phyloP scores from a whole-genome alignment of 805 yeast species.

The Nakazawaea wyomingensis region DNA sequence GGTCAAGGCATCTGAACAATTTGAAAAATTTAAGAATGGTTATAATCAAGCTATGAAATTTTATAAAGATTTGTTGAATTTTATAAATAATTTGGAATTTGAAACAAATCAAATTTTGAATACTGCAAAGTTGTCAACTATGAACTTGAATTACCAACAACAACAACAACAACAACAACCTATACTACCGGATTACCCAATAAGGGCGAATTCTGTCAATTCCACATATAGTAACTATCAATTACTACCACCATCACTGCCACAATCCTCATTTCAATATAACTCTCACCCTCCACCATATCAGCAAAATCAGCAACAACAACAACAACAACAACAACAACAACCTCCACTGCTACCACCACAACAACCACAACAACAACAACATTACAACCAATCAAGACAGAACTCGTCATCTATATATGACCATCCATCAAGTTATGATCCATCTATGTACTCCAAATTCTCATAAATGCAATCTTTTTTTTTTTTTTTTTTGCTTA shows the following conservation, averaged over 20 bases:
- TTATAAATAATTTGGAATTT: constrained; percentile 26
- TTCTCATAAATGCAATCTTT: constrained; percentile 13
- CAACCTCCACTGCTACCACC: constrained; percentile 16
- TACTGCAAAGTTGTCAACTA: constrained; percentile 5
- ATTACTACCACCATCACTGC: constrained; percentile 16
- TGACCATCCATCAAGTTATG: constrained; percentile 45
- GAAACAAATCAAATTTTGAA: constrained; percentile 24
- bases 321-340: not conserved
- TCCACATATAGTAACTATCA: constrained; percentile 20
- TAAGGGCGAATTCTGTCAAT: too few species aligned
- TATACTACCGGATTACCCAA: constrained; percentile 13
- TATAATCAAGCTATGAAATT: constrained; percentile 56
- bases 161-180: constrained; percentile 15
- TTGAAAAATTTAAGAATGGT: constrained; percentile 57
- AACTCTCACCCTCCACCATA: constrained; percentile 7
- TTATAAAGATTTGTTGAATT: constrained; percentile 46
- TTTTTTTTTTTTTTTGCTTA: not conserved
- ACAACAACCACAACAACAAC: constrained; percentile 21
- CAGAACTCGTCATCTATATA: constrained; percentile 24
- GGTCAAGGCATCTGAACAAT: constrained; percentile 46
- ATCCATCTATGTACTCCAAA: constrained; percentile 39
- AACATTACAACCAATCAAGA: constrained; percentile 17
- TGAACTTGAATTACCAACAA: constrained; percentile 17
- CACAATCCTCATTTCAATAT: constrained; percentile 14
- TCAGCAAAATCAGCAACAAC: not conserved